Evolutionary conservation across 2,329 filamentous ascomycete genomes (phyloP).

Genomic region (Hypoxylon sp.): DNA sequence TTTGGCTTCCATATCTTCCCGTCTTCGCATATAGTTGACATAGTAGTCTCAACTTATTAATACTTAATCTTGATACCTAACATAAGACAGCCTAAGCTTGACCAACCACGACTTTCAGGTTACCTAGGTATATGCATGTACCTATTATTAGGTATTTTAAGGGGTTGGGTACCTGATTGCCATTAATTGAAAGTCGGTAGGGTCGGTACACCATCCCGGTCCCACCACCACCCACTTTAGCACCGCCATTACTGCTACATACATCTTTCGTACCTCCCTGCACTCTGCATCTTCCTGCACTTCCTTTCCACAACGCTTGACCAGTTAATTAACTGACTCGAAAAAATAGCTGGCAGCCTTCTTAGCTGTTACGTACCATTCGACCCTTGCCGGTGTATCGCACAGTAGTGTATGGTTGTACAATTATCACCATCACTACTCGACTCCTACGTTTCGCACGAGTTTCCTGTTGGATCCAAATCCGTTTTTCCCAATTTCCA

Average conservation of each 20-base stretch:
- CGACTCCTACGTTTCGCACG: constrained; percentile 31
- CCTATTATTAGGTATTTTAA: constrained; percentile 15
- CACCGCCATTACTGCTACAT: constrained; percentile 16
- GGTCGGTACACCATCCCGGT: constrained; percentile 24
- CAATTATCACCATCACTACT: constrained; percentile 23
- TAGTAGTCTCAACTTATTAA: not conserved
- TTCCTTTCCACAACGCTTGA: constrained; percentile 43
- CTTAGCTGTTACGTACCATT: constrained; percentile 27
- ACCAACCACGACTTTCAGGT: constrained; percentile 5
- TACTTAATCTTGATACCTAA: not conserved
- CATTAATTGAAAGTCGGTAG: constrained; percentile 9
- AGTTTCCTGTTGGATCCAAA: constrained; percentile 37
- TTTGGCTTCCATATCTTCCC: not conserved
- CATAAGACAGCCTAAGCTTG: not conserved
- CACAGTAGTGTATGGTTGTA: constrained; percentile 33
- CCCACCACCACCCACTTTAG: constrained; percentile 22
- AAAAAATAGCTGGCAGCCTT: constrained; percentile 26
- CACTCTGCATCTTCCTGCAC: constrained; percentile 39
- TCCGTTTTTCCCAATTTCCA: constrained; percentile 31
- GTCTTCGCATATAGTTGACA: not conserved
- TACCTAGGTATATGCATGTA: not conserved
- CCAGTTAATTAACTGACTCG: constrained; percentile 38
- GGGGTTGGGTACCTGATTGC: not conserved
- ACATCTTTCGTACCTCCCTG: constrained; percentile 31
- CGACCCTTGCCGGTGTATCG: constrained; percentile 29